Conservation (phyloP, 1,139 yeast species). For the Candida tetrigidarum region DNA sequence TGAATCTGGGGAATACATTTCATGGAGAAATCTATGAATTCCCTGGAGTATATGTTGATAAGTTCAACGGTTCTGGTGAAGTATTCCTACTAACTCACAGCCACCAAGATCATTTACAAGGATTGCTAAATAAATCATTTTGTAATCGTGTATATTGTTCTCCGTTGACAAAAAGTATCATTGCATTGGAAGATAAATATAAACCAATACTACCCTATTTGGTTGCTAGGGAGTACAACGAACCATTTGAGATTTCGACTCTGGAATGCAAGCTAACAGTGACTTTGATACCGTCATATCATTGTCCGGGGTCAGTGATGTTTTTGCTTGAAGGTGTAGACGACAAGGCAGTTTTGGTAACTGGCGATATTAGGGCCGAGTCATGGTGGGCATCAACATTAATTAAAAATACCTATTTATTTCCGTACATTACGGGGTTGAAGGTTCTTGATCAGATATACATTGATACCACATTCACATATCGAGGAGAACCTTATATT, state of each 20-base stretch:
- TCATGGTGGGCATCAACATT: conserved; percentile 52
- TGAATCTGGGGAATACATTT: conserved; percentile 15
- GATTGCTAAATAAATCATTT: conserved; percentile 45
- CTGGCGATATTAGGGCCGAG: conserved; percentile 68
- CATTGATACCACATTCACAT: conserved; percentile 60
- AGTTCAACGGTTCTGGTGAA: conserved; percentile 36
- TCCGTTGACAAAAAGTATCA: conserved; percentile 42
- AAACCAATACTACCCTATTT: conserved; percentile 26
- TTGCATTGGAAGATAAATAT: conserved; percentile 29
- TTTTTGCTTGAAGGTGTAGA: conserved; percentile 45
- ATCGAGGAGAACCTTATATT: conserved; percentile 53
- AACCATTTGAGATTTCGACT: conserved; percentile 24
- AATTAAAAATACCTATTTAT: conserved; percentile 39
- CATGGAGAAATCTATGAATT: conserved; percentile 31
- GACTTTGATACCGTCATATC: conserved; percentile 49
- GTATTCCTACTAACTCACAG: conserved; percentile 53
- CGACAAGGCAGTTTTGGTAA: conserved; percentile 43
- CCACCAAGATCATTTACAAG: conserved; percentile 61
- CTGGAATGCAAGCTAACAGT: conserved; percentile 21
- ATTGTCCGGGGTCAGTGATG: conserved; percentile 69
- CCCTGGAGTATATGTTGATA: conserved; percentile 46
- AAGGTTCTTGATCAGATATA: conserved; percentile 50
- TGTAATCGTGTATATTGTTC: conserved; percentile 55
- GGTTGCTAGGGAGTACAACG: conserved; percentile 26
- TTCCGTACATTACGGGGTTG: conserved; percentile 45